A percentile compares a stretch with the other conserved stretches of the same genome.
phyloP scores from a whole-genome alignment of 169 alveolate species.

The Eimeria sp. region DNA sequence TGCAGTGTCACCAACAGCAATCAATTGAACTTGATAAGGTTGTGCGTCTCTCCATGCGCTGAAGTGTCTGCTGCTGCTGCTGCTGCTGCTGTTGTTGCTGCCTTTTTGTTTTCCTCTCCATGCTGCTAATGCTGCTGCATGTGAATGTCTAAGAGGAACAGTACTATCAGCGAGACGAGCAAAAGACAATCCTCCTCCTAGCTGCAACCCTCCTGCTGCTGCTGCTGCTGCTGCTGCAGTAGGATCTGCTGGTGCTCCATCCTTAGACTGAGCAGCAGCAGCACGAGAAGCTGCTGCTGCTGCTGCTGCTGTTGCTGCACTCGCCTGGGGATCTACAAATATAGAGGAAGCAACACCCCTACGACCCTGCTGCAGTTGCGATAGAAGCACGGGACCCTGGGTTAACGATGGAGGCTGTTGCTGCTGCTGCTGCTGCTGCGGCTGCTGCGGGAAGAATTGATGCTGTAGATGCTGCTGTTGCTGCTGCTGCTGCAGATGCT shows the following conservation, averaged over 20 bases:
- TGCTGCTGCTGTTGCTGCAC: not conserved
- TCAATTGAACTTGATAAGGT: not conserved
- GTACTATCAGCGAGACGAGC: conserved; percentile 4
- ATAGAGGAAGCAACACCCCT: conserved; percentile 20
- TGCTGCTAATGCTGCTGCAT: not conserved
- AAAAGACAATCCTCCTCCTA: not conserved
- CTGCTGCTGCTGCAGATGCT: not conserved
- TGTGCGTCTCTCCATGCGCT: conserved; percentile 44
- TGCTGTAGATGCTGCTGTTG: not conserved
- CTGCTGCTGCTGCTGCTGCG: not conserved
- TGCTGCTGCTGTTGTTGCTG: not conserved
- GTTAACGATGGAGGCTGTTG: not conserved
- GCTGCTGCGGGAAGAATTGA: not conserved
- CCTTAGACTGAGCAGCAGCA: too few relatives aligned
- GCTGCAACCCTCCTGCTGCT: not conserved
- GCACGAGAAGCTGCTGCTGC: too few relatives aligned
- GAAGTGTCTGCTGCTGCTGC: not conserved
- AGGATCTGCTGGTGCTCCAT: not conserved
- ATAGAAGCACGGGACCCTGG: not conserved
- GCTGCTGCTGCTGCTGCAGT: too few relatives aligned
- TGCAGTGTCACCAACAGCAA: conserved; percentile 3
- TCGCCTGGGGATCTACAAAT: not conserved
- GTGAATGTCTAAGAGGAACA: not conserved
- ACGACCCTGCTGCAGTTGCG: not conserved
- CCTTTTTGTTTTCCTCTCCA: too few relatives aligned